Base-by-base conservation (phyloP, 139 green algal genomes). In the Desmodesmus armatus region DNA sequence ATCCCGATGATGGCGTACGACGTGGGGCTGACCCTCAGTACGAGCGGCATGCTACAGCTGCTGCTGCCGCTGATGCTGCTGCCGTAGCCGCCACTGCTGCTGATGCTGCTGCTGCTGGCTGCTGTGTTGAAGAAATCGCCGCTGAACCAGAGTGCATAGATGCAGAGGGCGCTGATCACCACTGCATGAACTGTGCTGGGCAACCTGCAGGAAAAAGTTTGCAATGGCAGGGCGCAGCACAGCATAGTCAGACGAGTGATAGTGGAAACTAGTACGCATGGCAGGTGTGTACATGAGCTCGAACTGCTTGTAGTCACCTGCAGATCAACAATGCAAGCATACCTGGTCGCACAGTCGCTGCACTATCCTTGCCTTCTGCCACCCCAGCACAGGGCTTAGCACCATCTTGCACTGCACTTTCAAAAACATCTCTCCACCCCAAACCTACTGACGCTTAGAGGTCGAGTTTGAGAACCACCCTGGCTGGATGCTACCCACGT, bases 1-100 rank as follows among this genome's bases (percentile, higher is more conserved):
- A 84, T 76, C 40, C 78, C 78, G 29, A 84, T 72, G 78, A 84
- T 63, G 1, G 62, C 33, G 21, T 84, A 84, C 27, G 78, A 84
- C 29, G 65, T 17, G 9, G 44, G 40, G 63, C 62, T 84, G 62
- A 84, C 78, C 19, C 31, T 37, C 5, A 69, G 25, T 6, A 84
- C 78, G 9, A 65, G 41, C 0, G 49, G n/a, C 13, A 37, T 58
- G 55, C 76, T 53, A 25, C 53, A 27, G 74, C 49, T 82, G 76
- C 37, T 62, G 69, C 69, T 53, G 73, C 73, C 37, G 29, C 5
- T 15, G 17, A 15, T 9, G 67, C 44, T 25, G 17, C 35, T 44
- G 67, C 23, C 23, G 67, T 5, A 6, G 67, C 17, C 9, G 67
- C 17, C 29, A 9, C 37, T 44, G n/a, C n/a, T 69, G 75, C 0